Base-by-base conservation (phyloP, 345 rosid genomes). In the Arabidopsis arenosa region DNA sequence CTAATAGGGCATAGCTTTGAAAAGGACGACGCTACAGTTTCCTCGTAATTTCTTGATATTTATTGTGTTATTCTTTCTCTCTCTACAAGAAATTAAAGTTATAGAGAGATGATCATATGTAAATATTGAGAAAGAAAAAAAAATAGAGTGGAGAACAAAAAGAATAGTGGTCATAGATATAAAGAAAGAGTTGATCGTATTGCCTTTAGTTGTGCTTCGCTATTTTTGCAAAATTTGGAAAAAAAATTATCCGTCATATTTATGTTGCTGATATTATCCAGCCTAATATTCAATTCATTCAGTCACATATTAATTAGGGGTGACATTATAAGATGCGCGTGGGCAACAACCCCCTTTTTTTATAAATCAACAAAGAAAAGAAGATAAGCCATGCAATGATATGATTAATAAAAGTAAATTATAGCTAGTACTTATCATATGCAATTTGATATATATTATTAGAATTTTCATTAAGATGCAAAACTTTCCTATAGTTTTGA, bases 1-100 rank as follows among this genome's bases (percentile, higher is more conserved):
- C 66, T 48, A 69, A 69, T 47, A 76, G 66, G 75, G 64, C 75
- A 76, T 70, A 70, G 75, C 80, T 36, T 76, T 63, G 72, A 76
- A 70, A 76, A 76, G 80, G 75, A 76, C 75, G 71, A 76, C 52
- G 75, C 72, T 45, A 28, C 41, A 32, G 74, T 47, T 70, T 76
- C 75, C 70, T 70, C 66, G 75, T 63, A 54, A 70, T 70, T 76
- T 70, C 58, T 69, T 63, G 59, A 36, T 30, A 63, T 44, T 69
- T 76, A 36, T 63, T 76, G 35, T 63, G 33, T 51, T 54, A 43
- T 49, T 51, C 28, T 48, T 23, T 62, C 40, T 37, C 40, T 75
- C 61, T 62, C 58, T 43, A 54, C 33, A 52, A 21, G 12, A 75
- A 49, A 21, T 15, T 45, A n/a, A 49, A 5, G 18, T 48, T 18